Evolutionary conservation across 345 rosid species (phyloP), one percentile per base, ranked within the genome.

Genomic region (Salix koriyanagi): DNA sequence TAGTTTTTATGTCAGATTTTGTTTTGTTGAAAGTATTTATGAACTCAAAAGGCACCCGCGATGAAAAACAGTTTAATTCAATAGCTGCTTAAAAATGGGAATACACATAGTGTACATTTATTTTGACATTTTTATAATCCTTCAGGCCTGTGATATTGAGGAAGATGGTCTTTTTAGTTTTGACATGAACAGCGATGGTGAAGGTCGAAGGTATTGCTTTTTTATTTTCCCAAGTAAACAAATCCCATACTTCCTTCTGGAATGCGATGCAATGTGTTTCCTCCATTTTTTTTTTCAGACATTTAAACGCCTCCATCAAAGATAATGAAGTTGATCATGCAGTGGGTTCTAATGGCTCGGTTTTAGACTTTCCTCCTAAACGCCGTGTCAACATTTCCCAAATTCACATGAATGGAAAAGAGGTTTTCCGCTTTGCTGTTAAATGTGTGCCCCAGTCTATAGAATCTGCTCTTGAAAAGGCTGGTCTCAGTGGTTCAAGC

Each of bases 361-460:
- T 74, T 0, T 50, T 77, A 42, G 87, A 77, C 75, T 93, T 96
- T 81, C 93, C 98, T 75, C 96, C 92, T 0, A 82, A 44, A 42
- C 88, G 30, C 7, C 58, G 6, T 14, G 62, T 88, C 30, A 89
- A 92, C 4, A 89, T 92, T 85, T 87, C 96, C 13, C 82, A 87
- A 81, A 84, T 92, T 81, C 90, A 91, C 50, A 96, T 92, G 97
- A 93, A 93, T 68, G 99, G 98, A 9, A 87, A 91, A 83, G 98
- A 96, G 86, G 99, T 93, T 32, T 93, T 91, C 73, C 96, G 96
- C 75, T 96, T 96, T 85, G 99, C 96, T 14, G 91, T 86, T 21
- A 88, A 85, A 81, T 83, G 86, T 52, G 98, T 96, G 77, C 99
- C 99, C 14, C 96, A 91, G 79, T 83, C 97, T 25, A 86, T 96